phyloP scores from a whole-genome alignment of 2,329 filamentous ascomycete genomes.

The Aspergillus tamarii region DNA sequence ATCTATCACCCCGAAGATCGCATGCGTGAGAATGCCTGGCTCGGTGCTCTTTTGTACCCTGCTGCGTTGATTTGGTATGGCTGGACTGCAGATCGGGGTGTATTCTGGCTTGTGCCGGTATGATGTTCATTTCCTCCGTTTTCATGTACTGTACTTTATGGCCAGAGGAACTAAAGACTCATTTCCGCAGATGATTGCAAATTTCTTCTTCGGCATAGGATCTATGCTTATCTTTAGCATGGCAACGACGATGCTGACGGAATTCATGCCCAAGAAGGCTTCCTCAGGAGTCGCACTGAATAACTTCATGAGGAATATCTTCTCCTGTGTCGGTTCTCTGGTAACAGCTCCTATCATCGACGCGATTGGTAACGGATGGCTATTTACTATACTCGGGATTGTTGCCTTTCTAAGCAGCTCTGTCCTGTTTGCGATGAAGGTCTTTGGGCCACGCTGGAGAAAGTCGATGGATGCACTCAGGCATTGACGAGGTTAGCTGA shows the following conservation, averaged over 20 bases:
- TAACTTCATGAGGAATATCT: slow-evolving; percentile 79
- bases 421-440: slow-evolving; percentile 64
- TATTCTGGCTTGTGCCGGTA: slow-evolving; percentile 65
- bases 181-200: slow-evolving; percentile 56
- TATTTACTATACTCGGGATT: slow-evolving; percentile 66
- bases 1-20: slow-evolving; percentile 77
- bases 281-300: slow-evolving; percentile 77
- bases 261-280: slow-evolving; percentile 74
- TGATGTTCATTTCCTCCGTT: slow-evolving; percentile 15
- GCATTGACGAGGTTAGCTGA: slow-evolving; percentile 15
- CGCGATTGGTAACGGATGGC: slow-evolving; percentile 74
- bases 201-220: slow-evolving; percentile 74
- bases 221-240: slow-evolving; percentile 78
- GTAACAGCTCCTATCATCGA: slow-evolving; percentile 71
- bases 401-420: slow-evolving; percentile 62
- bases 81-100: slow-evolving; percentile 68
- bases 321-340: slow-evolving; percentile 71
- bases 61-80: slow-evolving; percentile 74
- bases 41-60: slow-evolving; percentile 72
- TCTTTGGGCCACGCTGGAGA: slow-evolving; percentile 66
- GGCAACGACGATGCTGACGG: slow-evolving; percentile 80
- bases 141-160: neutral
- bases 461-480: slow-evolving; percentile 58
- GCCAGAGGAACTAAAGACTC: slow-evolving; percentile 6
- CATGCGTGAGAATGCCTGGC: slow-evolving; percentile 80